Percentiles rank a stretch among this genome's conserved stretches.
phyloP scores from a whole-genome alignment of 1,139 yeast genomes.

The Candida pseudoviswanathii region DNA sequence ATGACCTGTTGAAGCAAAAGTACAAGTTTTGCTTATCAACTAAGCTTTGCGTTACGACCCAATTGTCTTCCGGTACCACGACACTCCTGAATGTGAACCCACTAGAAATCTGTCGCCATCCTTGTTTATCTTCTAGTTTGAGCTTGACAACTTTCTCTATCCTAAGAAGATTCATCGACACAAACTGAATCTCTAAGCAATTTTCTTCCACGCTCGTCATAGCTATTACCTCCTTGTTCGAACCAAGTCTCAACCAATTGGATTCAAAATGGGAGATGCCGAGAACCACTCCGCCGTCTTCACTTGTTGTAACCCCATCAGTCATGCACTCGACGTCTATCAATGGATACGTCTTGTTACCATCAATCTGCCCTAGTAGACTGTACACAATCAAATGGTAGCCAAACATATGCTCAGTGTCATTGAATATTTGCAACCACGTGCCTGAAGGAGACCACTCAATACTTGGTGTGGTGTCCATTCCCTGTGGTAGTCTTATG shows the following conservation, averaged over 20 bases:
- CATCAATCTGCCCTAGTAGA: constrained; percentile 23
- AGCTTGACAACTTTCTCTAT: constrained; percentile 14
- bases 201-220: constrained; percentile 16
- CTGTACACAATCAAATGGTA: constrained; percentile 32
- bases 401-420: constrained; percentile 29
- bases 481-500: constrained; percentile 22
- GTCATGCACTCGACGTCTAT: constrained; percentile 21
- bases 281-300: constrained; percentile 11
- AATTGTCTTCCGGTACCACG: not conserved
- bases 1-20: constrained; percentile 7
- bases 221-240: constrained; percentile 19
- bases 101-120: constrained; percentile 10
- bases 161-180: constrained; percentile 23
- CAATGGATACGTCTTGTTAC: constrained; percentile 17
- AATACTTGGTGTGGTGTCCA: constrained; percentile 22
- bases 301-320: constrained; percentile 17
- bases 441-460: constrained; percentile 39
- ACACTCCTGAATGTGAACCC: not conserved
- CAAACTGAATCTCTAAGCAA: constrained; percentile 19
- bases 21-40: constrained; percentile 4
- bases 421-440: constrained; percentile 36
- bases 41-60: constrained; percentile 1
- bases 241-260: constrained; percentile 11
- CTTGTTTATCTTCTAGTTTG: constrained; percentile 5
- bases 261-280: constrained; percentile 14